Base-by-base conservation (phyloP, 768 basidiomycete genomes). In the Boletus tomentosulus region DNA sequence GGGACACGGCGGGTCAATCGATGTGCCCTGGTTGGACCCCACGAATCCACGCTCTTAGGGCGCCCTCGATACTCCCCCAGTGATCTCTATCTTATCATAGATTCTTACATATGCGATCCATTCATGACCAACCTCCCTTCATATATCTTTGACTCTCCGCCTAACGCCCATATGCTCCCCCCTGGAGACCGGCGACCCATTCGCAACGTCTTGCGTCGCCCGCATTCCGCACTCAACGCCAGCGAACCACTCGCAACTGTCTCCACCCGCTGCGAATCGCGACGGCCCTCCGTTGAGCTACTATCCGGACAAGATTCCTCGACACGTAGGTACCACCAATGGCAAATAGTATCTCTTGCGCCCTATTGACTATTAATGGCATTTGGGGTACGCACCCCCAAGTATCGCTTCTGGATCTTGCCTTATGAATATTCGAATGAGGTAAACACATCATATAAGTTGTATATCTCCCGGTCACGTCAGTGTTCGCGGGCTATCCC, bases 251-350 rank as follows among this genome's bases (percentile, higher is more conserved):
- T 19, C 16, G 27, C 16, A 30, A 31, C 11, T 37, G 10, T 41
- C 37, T 42, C 61, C 11, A 25, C 46, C 43, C 50, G 27, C 54
- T 51, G 50, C 55, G 57, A 60, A 65, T 67, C 60, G 28, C 35
- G 38, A 47, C 44, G 45, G 50, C 50, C 3, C 42, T 56, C 62
- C 64, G 53, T 61, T 43, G 31, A 52, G 28, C 51, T 13, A 38
- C 51, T 41, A 31, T 48, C 50, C 51, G 37, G 44, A 42, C 24
- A 37, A 13, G 19, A 27, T 51, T 34, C 25, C 39, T 47, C 35
- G 44, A 45, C 42, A 41, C 43, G 6, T 13, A 13, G 12, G 15
- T 43, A 27, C 33, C 39, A 15, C 54, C 53, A 53, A 57, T 56
- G 19, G 64, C 57, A 50, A 48, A 37, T 61, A 19, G 19, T 19